Percentiles rank a stretch among this genome's conserved stretches.
These are phyloP conservation scores for Pseudogymnoascus sp. DNA, from an alignment of 2,329 filamentous ascomycete genomes.

Conservation along the genomic window DNA sequence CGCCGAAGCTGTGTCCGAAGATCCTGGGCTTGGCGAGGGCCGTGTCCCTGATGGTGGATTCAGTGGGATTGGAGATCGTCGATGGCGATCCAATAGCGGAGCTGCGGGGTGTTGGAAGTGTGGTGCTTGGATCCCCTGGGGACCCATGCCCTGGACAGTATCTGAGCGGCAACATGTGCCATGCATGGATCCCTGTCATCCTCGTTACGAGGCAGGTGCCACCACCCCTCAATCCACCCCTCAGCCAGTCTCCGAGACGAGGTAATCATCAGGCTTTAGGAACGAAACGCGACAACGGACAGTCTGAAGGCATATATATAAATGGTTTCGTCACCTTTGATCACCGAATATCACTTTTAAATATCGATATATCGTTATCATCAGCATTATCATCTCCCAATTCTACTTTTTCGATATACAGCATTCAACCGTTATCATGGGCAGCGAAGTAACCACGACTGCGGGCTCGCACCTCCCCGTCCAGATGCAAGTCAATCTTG, in stretches of 20 bases:
- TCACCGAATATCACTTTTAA: background rate
- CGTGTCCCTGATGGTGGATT: background rate
- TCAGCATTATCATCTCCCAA: background rate
- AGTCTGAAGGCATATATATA: background rate
- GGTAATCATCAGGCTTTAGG: background rate
- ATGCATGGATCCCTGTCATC: background rate
- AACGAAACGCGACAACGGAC: background rate
- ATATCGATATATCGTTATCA: background rate
- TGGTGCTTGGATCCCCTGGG: background rate
- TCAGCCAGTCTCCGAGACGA: background rate
- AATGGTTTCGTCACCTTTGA: background rate
- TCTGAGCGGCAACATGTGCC: background rate
- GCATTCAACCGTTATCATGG: background rate
- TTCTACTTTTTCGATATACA: background rate
- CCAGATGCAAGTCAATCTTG: constrained; percentile 25
- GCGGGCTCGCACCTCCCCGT: background rate
- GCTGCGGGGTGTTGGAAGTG: background rate
- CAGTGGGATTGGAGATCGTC: background rate
- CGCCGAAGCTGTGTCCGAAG: background rate
- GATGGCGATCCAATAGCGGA: background rate
- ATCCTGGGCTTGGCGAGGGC: background rate
- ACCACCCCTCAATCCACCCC: too few species aligned
- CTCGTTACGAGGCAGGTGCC: background rate
- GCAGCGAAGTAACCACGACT: background rate
- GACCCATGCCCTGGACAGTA: background rate